Conservation (phyloP, 2,329 filamentous ascomycete species). For the Lasiodiplodia sp. region DNA sequence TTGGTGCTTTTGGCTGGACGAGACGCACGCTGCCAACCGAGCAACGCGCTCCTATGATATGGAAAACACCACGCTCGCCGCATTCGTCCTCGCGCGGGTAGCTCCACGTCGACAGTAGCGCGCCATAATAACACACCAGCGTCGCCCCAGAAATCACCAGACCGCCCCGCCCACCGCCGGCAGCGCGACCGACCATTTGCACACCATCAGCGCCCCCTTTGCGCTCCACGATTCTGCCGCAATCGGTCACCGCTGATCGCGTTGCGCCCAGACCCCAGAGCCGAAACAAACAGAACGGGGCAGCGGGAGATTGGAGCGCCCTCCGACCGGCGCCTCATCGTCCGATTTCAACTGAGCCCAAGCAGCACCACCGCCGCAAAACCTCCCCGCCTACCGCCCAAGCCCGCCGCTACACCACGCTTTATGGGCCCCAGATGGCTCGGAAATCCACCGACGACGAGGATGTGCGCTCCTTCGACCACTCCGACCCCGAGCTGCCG, state of each 20-base stretch:
- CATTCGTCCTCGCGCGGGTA: background rate
- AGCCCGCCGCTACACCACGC: constrained; percentile 20
- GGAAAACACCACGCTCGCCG: constrained; percentile 25
- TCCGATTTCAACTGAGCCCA: constrained; percentile 13
- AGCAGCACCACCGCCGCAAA: constrained; percentile 9
- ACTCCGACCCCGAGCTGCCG: constrained; percentile 48
- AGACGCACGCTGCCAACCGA: constrained; percentile 18
- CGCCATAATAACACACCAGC: background rate
- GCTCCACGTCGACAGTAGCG: background rate
- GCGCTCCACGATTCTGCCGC: constrained; percentile 23
- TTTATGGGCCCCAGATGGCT: constrained; percentile 37
- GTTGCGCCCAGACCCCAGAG: constrained; percentile 22
- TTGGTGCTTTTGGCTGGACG: constrained; percentile 21
- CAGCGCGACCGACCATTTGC: constrained; percentile 19
- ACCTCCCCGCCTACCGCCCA: constrained; percentile 1
- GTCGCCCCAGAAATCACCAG: constrained; percentile 10
- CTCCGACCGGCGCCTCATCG: constrained; percentile 15
- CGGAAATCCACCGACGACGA: constrained; percentile 40
- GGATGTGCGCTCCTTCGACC: constrained; percentile 43
- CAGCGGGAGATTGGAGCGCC: constrained; percentile 22
- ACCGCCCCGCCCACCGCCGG: constrained; percentile 10
- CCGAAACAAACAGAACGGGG: background rate
- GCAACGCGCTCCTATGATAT: constrained; percentile 20
- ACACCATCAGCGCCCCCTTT: constrained; percentile 28
- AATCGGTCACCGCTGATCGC: constrained; percentile 28